These are phyloP conservation scores for Candida railenensis DNA, from an alignment of 805 yeast genomes.

Conservation along the genomic window DNA sequence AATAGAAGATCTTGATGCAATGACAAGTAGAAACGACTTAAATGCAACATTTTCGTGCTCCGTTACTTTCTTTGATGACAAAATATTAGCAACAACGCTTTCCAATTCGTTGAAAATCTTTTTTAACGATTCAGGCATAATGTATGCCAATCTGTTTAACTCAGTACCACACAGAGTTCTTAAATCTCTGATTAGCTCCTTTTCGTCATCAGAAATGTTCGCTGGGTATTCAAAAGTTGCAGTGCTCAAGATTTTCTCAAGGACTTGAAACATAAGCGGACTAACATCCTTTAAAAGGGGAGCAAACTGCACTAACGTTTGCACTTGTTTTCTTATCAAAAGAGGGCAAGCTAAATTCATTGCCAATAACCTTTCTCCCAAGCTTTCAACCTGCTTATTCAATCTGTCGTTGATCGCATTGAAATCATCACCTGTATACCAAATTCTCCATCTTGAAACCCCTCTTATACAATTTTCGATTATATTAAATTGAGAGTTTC, in stretches of 20 bases:
- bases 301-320: slow-evolving; percentile 90
- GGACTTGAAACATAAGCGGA: slow-evolving; percentile 72
- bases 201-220: slow-evolving; percentile 63
- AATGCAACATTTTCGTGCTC: slow-evolving; percentile 93
- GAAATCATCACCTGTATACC: slow-evolving; percentile 67
- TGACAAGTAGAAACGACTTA: slow-evolving; percentile 86
- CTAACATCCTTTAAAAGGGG: slow-evolving; percentile 80
- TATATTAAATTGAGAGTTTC: slow-evolving; percentile 78
- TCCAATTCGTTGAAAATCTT: slow-evolving; percentile 82
- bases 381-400: slow-evolving; percentile 56
- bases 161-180: slow-evolving; percentile 94
- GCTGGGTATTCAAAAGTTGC: slow-evolving; percentile 82
- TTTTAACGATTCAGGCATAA: slow-evolving; percentile 89
- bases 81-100: slow-evolving; percentile 68
- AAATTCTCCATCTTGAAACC: slow-evolving; percentile 90
- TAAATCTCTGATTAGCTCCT: slow-evolving; percentile 80
- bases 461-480: slow-evolving; percentile 92
- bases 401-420: slow-evolving; percentile 53
- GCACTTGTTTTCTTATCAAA: slow-evolving; percentile 79
- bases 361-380: slow-evolving; percentile 73
- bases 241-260: slow-evolving; percentile 80
- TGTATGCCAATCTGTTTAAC: slow-evolving; percentile 85
- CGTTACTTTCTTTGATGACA: slow-evolving; percentile 68
- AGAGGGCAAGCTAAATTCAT: slow-evolving; percentile 79
- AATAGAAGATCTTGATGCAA: slow-evolving; percentile 80